Evolutionary conservation across 495 filamentous ascomycete genomes (phyloP), one percentile per base, ranked within the genome.

Genomic region (Annulohypoxylon nitens): DNA sequence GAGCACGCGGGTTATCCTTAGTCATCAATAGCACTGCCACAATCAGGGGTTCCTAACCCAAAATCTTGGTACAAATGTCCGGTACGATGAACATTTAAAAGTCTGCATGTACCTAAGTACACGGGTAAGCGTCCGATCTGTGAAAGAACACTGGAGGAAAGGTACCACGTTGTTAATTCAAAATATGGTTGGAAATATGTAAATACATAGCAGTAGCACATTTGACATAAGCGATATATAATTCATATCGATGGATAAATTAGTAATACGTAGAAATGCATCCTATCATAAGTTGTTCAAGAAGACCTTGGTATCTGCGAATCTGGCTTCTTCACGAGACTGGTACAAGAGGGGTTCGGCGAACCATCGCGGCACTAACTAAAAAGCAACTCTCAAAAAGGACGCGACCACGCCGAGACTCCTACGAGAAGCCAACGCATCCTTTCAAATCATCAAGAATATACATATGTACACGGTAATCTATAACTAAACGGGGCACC

Each of bases 391-490:
- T 70, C 61, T 69, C 30, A 60, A 66, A 67, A 50, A 33, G 26
- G 26, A 51, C 8, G 39, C 14, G 16, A 50, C 30, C 43, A 70
- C 67, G 50, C 71, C 71, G 58, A 70, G 71, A 74, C 71, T 74
- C 71, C 71, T 58, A 30, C 48, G 37, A 65, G 71, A 74, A 74
- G 71, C 58, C 54, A 55, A 67, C 62, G 66, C 39, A 64, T 68
- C 58, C 39, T 71, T 64, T 57, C 62, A 76, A 73, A 58, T 71
- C 71, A 64, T 75, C 61, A 55, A 58, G 61, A 76, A 71, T 77
- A 78, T 73, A 77, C 71, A 77, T 78, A 78, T 78, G 69, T 78
- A 78, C 76, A 78, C 58, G 55, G 62, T 61, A 64, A 67, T 58
- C 57, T 67, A 62, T 61, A 57, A 65, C 64, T 64, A 55, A 57